Evolutionary conservation across 2,329 filamentous ascomycete genomes (phyloP).

Genomic region (Aspergillus viridinutans): DNA sequence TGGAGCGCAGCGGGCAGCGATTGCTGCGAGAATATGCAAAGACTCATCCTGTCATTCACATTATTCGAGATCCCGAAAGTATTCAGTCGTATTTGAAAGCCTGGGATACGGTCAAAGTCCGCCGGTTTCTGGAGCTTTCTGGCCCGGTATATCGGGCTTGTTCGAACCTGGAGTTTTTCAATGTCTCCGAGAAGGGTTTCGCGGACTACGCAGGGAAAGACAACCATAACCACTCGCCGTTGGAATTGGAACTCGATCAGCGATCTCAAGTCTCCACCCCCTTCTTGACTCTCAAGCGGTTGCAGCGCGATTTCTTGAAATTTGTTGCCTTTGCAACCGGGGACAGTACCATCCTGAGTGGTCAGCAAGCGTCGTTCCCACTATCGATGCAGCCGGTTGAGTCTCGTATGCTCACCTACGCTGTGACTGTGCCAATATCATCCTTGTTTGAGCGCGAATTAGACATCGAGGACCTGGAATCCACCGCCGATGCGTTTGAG

Average conservation of each 20-base stretch:
- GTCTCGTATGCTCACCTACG: constrained; percentile 62
- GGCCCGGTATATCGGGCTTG: constrained; percentile 58
- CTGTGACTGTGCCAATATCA: constrained; percentile 58
- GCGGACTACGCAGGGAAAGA: constrained; percentile 23
- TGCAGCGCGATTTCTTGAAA: constrained; percentile 65
- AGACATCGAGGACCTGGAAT: constrained; percentile 62
- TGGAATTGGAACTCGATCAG: constrained; percentile 30
- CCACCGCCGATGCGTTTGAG: constrained; percentile 65
- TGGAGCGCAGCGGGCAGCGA: constrained; percentile 60
- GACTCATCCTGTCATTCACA: constrained; percentile 66
- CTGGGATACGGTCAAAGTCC: constrained; percentile 53
- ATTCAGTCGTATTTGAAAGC: constrained; percentile 61
- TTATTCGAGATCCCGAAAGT: constrained; percentile 61
- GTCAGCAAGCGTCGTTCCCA: constrained; percentile 51
- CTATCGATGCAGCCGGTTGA: constrained; percentile 59
- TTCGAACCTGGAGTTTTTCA: constrained; percentile 74
- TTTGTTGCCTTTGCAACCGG: constrained; percentile 60
- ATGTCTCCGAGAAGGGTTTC: constrained; percentile 56
- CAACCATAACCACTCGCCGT: constrained; percentile 21
- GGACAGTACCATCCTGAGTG: constrained; percentile 25
- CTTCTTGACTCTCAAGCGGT: constrained; percentile 63
- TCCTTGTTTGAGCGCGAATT: constrained; percentile 51
- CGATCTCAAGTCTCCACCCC: constrained; percentile 47
- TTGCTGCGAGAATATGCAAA: constrained; percentile 59
- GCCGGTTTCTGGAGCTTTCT: constrained; percentile 52